phyloP scores from a whole-genome alignment of 2,329 filamentous ascomycete species.

The Drechslerella coelobrocha region DNA sequence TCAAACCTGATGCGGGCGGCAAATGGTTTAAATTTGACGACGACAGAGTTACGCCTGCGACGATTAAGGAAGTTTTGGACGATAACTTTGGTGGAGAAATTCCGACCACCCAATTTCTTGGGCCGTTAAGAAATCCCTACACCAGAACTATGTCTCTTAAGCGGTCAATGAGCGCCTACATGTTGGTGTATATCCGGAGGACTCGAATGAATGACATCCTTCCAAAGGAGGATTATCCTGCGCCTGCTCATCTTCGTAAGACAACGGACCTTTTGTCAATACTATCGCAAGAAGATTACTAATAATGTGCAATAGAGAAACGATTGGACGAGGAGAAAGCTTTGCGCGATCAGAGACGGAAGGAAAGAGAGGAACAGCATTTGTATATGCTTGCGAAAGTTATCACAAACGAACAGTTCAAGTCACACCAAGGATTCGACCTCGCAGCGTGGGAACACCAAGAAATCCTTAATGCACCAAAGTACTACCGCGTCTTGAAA shows the following conservation, averaged over 20 bases:
- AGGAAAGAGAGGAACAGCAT: constrained; percentile 92
- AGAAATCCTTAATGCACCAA: constrained; percentile 67
- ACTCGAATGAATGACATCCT: constrained; percentile 83
- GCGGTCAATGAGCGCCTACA: constrained; percentile 87
- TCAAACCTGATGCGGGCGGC: constrained; percentile 91
- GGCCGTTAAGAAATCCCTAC: constrained; percentile 67
- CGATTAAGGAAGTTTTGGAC: constrained; percentile 86
- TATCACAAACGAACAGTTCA: constrained; percentile 81
- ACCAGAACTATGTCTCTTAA: constrained; percentile 70
- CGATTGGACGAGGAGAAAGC: constrained; percentile 83
- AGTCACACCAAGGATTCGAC: constrained; percentile 81
- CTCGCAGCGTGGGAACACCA: constrained; percentile 72
- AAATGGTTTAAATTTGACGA: constrained; percentile 98
- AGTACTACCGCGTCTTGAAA: constrained; percentile 75
- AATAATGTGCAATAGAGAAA: constrained; percentile 63
- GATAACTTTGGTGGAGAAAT: constrained; percentile 97
- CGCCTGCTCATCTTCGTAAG: constrained; percentile 80
- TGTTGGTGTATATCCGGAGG: constrained; percentile 96
- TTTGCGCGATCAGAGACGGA: constrained; percentile 75
- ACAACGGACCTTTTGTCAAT: constrained; percentile 40
- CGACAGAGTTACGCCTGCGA: constrained; percentile 93
- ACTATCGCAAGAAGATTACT: neutral
- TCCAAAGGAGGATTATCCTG: constrained; percentile 67
- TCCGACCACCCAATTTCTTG: constrained; percentile 58
- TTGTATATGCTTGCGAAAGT: constrained; percentile 86